Evolutionary conservation across 768 basidiomycete genomes (phyloP), one percentile per base, ranked within the genome.

Genomic region (Roridomyces roridus): DNA sequence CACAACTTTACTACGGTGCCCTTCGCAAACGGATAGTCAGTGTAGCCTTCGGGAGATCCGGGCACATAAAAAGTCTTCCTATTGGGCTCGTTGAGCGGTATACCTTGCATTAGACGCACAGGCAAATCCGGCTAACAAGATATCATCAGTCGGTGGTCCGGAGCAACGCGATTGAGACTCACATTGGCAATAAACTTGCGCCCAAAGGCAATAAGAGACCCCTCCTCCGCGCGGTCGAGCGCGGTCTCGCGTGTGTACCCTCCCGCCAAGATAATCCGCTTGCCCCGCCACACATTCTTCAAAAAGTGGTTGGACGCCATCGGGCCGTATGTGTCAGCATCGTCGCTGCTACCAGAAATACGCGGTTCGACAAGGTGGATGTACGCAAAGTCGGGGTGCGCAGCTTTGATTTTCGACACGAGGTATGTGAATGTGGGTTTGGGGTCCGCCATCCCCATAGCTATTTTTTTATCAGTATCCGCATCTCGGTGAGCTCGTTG

Each of bases 351-450:
- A 1, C 47, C 61, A 14, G 4, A 24, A 8, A 52, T 46, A 5
- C 66, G 65, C 8, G 77, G 63, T 55, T 80, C 74, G 26, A 72
- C 61, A 24, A 75, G 50, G 58, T 81, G 80, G 6, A 82, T 50
- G 68, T 82, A 83, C 5, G 80, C 80, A n/a, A 82, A 64, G 18
- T 71, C 61, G 15, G 74, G 75, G 45, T 68, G 62, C 18, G 18
- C 58, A 15, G 73, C 40, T 60, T 79, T 74, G 14, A 83, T 54
- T 67, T 58, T 36, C 74, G 81, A 52, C 6, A 77, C 72, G 17
- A 83, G 54, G 66, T 81, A 73, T 0, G 67, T 49, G 70, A 78
- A 85, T 2, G 74, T 77, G 0, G 79, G 79, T n/a, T 71, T 65
- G 0, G 79, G 80, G 42, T 81, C 72, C 2, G 58, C 54, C 78